These are phyloP conservation scores for Cyberlindnera bimundalis DNA, from an alignment of 805 yeast genomes.

Conservation along the genomic window DNA sequence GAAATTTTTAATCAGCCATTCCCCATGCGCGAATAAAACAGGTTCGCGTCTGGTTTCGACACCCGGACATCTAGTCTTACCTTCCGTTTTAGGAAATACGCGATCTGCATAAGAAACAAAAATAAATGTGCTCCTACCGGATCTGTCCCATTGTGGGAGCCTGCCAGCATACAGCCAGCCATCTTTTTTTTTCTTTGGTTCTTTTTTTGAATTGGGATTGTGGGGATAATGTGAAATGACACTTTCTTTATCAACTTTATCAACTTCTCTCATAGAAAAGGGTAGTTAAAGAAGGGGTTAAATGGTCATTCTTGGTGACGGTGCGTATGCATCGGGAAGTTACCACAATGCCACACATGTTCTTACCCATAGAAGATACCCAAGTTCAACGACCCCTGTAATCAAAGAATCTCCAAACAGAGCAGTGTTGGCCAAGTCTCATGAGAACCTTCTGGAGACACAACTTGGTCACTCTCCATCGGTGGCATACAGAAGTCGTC, in stretches of 20 bases:
- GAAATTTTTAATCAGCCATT: too few relatives aligned
- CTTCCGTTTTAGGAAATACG: too few relatives aligned
- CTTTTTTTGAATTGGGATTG: neutral
- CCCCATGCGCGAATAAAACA: slow-evolving; percentile 1
- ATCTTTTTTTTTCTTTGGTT: too few relatives aligned
- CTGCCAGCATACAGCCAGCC: slow-evolving; percentile 1
- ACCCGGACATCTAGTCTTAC: too few relatives aligned
- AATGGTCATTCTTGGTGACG: slow-evolving; percentile 1
- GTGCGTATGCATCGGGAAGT: slow-evolving; percentile 1
- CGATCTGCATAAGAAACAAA: too few relatives aligned
- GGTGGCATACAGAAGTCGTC: slow-evolving; percentile 4
- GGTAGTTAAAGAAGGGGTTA: neutral
- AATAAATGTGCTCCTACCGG: too few relatives aligned
- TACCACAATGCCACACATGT: slow-evolving; percentile 1
- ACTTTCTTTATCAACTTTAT: neutral
- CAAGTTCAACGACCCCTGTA: slow-evolving; percentile 7
- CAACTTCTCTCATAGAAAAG: neutral
- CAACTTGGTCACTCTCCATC: neutral
- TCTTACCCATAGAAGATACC: slow-evolving; percentile 8
- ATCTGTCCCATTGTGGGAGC: too few relatives aligned
- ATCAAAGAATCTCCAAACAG: slow-evolving; percentile 13
- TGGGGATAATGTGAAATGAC: neutral
- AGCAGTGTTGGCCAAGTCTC: slow-evolving; percentile 7
- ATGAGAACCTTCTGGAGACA: slow-evolving; percentile 5
- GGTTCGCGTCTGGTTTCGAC: too few relatives aligned